Percentiles rank a stretch among this genome's conserved stretches.
Evolutionary conservation across 495 filamentous ascomycete genomes (phyloP).

Genomic region (Neurospora sp.): DNA sequence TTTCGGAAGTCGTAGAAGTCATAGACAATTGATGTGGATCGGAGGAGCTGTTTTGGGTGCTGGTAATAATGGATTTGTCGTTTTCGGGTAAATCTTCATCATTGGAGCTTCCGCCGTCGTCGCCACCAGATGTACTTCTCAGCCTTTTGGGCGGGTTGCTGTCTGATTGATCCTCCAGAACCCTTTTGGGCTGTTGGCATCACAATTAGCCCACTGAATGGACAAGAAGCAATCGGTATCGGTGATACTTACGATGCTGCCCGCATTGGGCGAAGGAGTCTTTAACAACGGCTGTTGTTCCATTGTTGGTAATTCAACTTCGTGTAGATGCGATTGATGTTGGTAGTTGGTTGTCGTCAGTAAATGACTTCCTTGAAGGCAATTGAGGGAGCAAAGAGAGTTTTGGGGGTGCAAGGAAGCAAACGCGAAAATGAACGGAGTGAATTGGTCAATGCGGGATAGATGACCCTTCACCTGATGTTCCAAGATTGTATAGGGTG

Average conservation of each 20-base stretch:
- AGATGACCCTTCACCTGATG: not conserved
- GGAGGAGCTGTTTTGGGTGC: too few species aligned
- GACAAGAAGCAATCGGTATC: not conserved
- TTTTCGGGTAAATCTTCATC: not conserved
- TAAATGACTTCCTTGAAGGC: not conserved
- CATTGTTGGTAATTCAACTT: not conserved
- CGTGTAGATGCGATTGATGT: not conserved
- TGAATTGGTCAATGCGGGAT: not conserved
- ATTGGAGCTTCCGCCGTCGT: accelerated
- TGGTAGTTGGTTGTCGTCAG: not conserved
- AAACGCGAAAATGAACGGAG: not conserved
- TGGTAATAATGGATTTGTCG: too few species aligned
- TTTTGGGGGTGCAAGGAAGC: not conserved
- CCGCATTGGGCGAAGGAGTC: not conserved
- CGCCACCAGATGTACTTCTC: not conserved
- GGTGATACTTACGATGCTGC: not conserved
- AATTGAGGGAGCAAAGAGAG: accelerated
- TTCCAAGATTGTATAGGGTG: not conserved
- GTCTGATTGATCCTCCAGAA: not conserved
- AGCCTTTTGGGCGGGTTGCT: not conserved
- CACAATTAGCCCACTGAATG: not conserved
- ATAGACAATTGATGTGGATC: too few species aligned
- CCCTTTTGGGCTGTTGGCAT: not conserved
- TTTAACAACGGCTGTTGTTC: not conserved
- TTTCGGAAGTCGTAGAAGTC: too few species aligned